Conservation (phyloP, 768 basidiomycete species). For the Tricholoma sp. region DNA sequence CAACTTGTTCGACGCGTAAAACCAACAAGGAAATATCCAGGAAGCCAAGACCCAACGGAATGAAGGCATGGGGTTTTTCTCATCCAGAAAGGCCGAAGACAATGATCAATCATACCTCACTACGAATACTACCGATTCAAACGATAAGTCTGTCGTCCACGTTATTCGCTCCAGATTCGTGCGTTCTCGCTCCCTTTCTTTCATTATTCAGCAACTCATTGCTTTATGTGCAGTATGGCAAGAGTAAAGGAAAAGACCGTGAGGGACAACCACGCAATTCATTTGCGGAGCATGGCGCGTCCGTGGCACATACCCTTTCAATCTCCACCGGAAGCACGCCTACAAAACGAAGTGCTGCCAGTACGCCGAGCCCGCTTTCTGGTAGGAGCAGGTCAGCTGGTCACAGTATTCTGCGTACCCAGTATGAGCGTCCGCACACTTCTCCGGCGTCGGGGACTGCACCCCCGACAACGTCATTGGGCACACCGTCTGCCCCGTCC, state of each 20-base stretch:
- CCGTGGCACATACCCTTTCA: slow-evolving; percentile 34
- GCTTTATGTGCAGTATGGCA: slow-evolving; percentile 41
- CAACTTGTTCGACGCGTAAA: background rate
- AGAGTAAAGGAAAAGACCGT: slow-evolving; percentile 52
- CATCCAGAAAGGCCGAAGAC: slow-evolving; percentile 41
- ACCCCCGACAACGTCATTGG: slow-evolving; percentile 6
- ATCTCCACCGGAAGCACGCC: slow-evolving; percentile 20
- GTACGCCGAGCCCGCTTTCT: slow-evolving; percentile 22
- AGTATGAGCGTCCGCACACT: slow-evolving; percentile 15
- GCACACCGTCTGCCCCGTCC: slow-evolving; percentile 13
- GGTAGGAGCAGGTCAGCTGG: slow-evolving; percentile 18
- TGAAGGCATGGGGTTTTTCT: slow-evolving; percentile 52
- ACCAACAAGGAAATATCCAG: background rate
- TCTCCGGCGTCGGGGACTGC: slow-evolving; percentile 19
- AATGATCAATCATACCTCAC: slow-evolving; percentile 31
- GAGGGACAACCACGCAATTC: slow-evolving; percentile 30
- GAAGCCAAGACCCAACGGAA: slow-evolving; percentile 21
- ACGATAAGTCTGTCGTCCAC: slow-evolving; percentile 46
- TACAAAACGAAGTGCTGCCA: background rate
- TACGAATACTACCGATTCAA: slow-evolving; percentile 10
- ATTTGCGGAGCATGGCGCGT: slow-evolving; percentile 26
- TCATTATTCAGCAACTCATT: slow-evolving; percentile 10
- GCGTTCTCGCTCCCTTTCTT: slow-evolving; percentile 23
- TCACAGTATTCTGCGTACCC: slow-evolving; percentile 22
- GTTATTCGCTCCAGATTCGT: slow-evolving; percentile 62